Evolutionary conservation across 352 stramenopile genomes (phyloP), one percentile per base, ranked within the genome.

Genomic region (Globisporangium recalcitrans): DNA sequence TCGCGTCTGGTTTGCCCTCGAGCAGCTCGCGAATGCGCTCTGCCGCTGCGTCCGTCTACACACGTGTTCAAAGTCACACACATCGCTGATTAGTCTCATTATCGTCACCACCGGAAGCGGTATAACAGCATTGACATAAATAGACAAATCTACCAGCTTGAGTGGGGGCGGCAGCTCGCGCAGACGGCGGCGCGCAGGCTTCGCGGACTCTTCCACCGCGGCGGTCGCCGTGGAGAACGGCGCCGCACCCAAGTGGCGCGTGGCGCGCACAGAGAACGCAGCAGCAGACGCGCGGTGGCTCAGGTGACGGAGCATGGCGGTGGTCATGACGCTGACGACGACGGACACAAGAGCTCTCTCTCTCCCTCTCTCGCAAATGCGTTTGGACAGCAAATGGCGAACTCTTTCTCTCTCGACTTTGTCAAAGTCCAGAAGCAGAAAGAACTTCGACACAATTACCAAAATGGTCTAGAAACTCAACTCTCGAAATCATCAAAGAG

Each of bases 1-100:
- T 69, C 4, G 94, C 91, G 58, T 97, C 88, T 4, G 80, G 86
- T 70, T 97, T 96, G 58, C 67, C 83, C 7, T 64, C 60, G 27
- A 97, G 67, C 22, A 98, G 73, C 63, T 97, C 84, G 24, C 90
- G 83, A 62, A 98, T 96, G 62, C 91, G 89, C 27, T 73, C 70
- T 0, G 85, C 87, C n/a, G 91, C 91, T 11, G 86, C 82, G 34
- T 97, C 87, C 31, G 91, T 98, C 85, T 95, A 47, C 9, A 58
- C n/a, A 46, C 1, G 4, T n/a, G n/a, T n/a, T n/a, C 36, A 53
- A 42, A 57, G 19, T 3, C 11, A 38, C 26, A 10, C 1, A 5
- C 27, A 31, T 31, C 27, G 27, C 27, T 21, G 6, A 46, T 46
- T 21, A 46, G 38, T n/a, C 6, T 46, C 13, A 46, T 10, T 6